Conservation (phyloP, 176 grass and related monocot genomes). For the Luzula sylvatica region DNA sequence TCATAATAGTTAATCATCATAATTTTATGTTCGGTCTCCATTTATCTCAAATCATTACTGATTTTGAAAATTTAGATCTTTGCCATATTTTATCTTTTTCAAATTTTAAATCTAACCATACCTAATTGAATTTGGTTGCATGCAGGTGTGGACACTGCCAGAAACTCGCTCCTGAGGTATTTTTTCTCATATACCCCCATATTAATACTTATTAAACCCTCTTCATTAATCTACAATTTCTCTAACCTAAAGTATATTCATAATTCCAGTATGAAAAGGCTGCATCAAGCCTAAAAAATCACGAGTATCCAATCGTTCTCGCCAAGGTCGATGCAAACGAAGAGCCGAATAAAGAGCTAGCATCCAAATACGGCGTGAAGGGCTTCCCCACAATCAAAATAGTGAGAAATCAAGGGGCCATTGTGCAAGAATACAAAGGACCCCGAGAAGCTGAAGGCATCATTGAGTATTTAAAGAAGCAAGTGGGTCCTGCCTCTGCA, state of each 20-base stretch:
- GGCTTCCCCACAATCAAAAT: conserved; percentile 98
- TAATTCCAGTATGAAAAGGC: conserved; percentile 92
- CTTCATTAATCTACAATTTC: too few species aligned
- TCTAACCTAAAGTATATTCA: conserved; percentile 1
- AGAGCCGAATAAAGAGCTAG: conserved; percentile 53
- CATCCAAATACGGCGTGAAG: conserved; percentile 52
- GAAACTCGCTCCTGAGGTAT: conserved; percentile 78
- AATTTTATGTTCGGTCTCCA: too few species aligned
- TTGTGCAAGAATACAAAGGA: conserved; percentile 84
- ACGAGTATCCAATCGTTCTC: conserved; percentile 73
- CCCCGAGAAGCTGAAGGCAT: conserved; percentile 84
- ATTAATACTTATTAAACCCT: background rate
- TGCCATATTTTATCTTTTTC: background rate
- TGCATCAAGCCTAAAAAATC: conserved; percentile 46
- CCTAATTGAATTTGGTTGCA: background rate
- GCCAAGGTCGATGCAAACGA: conserved; percentile 86
- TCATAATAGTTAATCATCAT: too few species aligned
- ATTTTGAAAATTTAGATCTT: background rate
- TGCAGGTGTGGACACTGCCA: conserved; percentile 95
- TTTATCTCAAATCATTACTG: too few species aligned
- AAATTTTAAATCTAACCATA: conserved; percentile 9
- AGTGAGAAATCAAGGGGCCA: conserved; percentile 62
- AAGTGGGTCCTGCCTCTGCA: conserved; percentile 75
- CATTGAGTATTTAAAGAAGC: conserved; percentile 84
- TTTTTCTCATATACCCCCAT: background rate